phyloP scores from a whole-genome alignment of 768 basidiomycete species.

The Phlebiopsis flavidoalba region DNA sequence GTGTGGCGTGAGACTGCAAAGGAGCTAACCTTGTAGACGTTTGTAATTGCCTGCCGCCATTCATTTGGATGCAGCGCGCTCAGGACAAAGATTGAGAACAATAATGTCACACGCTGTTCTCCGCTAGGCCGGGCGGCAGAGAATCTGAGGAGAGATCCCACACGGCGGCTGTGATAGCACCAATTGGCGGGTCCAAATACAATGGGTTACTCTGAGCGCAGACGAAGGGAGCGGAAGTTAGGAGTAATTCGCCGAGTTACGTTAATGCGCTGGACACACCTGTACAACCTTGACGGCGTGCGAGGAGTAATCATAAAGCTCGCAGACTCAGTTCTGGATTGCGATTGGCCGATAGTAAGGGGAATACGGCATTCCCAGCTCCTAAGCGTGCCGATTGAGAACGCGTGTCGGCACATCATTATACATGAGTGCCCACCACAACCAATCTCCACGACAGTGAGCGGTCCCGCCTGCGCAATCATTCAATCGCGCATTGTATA shows the following conservation, averaged over 20 bases:
- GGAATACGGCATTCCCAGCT: constrained; percentile 93
- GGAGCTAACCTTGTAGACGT: constrained; percentile 62
- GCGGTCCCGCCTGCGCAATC: constrained; percentile 61
- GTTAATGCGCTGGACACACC: constrained; percentile 34
- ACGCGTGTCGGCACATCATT: background rate
- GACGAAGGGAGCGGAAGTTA: background rate
- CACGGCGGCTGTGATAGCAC: constrained; percentile 71
- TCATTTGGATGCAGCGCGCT: constrained; percentile 92
- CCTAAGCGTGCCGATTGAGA: constrained; percentile 38
- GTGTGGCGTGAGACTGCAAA: constrained; percentile 1
- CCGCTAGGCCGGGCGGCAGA: constrained; percentile 59
- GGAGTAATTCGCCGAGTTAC: background rate
- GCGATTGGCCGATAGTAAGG: constrained; percentile 74
- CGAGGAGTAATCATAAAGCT: constrained; percentile 88
- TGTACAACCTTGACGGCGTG: constrained; percentile 89
- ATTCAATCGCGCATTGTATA: background rate
- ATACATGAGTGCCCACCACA: constrained; percentile 53
- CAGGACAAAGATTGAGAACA: constrained; percentile 90
- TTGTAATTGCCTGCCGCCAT: constrained; percentile 79
- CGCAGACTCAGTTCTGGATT: constrained; percentile 72
- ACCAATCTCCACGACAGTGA: constrained; percentile 81
- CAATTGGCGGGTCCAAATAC: constrained; percentile 62
- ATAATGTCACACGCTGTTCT: constrained; percentile 79
- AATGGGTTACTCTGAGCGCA: constrained; percentile 57
- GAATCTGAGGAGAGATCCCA: constrained; percentile 82